Evolutionary conservation across 2,329 filamentous ascomycete species (phyloP).

Genomic region (Magnaporthiopsis poae): DNA sequence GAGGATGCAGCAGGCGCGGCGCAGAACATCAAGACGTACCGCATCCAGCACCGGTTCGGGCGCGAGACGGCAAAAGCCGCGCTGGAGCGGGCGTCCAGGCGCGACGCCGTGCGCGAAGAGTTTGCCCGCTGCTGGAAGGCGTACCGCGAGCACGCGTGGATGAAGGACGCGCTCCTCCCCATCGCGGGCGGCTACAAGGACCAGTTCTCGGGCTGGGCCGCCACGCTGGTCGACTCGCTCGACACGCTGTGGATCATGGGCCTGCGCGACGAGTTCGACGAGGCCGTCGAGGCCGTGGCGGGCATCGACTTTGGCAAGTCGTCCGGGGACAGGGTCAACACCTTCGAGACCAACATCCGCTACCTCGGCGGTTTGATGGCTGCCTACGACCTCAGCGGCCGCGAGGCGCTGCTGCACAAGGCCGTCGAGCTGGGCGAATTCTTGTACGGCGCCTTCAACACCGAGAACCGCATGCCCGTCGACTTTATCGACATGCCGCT

Average conservation of each 20-base stretch:
- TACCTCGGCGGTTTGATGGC: slow-evolving; percentile 20
- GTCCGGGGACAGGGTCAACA: slow-evolving; percentile 23
- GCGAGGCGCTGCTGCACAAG: slow-evolving; percentile 30
- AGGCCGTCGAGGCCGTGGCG: slow-evolving; percentile 34
- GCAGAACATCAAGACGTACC: neutral
- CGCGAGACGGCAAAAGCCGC: neutral
- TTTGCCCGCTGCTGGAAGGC: slow-evolving; percentile 31
- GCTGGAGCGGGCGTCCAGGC: neutral
- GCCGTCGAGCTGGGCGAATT: slow-evolving; percentile 36
- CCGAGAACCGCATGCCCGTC: slow-evolving; percentile 33
- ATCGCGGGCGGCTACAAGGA: slow-evolving; percentile 36
- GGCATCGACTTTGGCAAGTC: slow-evolving; percentile 38
- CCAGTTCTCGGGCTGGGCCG: slow-evolving; percentile 44
- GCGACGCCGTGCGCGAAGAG: slow-evolving; percentile 9
- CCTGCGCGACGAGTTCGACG: slow-evolving; percentile 38
- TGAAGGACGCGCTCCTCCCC: slow-evolving; percentile 45
- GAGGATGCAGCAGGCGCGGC: neutral
- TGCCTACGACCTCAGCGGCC: slow-evolving; percentile 16
- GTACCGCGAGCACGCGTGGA: slow-evolving; percentile 41
- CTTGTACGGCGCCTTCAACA: slow-evolving; percentile 36
- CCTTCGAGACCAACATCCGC: slow-evolving; percentile 19
- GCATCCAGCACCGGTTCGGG: slow-evolving; percentile 33
- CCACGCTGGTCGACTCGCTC: slow-evolving; percentile 47
- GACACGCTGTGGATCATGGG: slow-evolving; percentile 50
- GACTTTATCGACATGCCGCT: slow-evolving; percentile 36